Base-by-base conservation (phyloP, 2,329 filamentous ascomycete species). In the Aspergillus quadricinctus region DNA sequence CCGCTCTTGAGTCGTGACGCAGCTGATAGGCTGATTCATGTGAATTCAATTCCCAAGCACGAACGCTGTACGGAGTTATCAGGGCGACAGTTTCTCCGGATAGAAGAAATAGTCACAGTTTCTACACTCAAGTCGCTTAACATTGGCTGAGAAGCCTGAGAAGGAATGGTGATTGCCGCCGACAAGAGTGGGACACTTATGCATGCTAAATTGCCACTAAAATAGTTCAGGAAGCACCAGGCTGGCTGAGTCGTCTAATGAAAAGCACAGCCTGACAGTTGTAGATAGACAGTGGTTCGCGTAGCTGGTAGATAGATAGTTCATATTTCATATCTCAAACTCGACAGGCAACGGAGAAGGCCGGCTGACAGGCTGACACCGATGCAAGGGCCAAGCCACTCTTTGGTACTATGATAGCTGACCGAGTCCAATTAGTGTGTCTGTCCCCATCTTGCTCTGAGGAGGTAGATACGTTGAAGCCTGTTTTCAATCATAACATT, bases 311-410 rank as follows among this genome's bases (percentile, higher is more conserved):
- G 5, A 5, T 35, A 35, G 11, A 14, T 35, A 35, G 28, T 23
- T 23, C 25, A 27, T 29, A 29, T 7, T 37, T 37, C 14, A 37
- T 37, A 37, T 37, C 14, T 37, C 4, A n/a, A 37, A 17, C 31
- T 17, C 14, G 31, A 37, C 14, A 35, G n/a, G 23, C 46, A 49
- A 31, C 28, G 43, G 46, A 28, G 50, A 53, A 50, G 53, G 53
- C 53, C 45, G 53, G 53, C 53, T 54, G 52, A 54, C 52, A 35
- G 52, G 35, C 48, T 29, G 53, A 41, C 21, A 50, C 17, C 14
- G 14, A 35, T 23, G 31, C 31, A 35, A 17, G 31, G 31, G 31
- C 52, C 50, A 50, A 50, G 10, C 25, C 52, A 48, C 52, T 54
- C 43, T 45, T 35, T 46, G 27, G n/a, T 43, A 7, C 40, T 43